Conservation (phyloP, 768 basidiomycete species). For the Suillus americanus region DNA sequence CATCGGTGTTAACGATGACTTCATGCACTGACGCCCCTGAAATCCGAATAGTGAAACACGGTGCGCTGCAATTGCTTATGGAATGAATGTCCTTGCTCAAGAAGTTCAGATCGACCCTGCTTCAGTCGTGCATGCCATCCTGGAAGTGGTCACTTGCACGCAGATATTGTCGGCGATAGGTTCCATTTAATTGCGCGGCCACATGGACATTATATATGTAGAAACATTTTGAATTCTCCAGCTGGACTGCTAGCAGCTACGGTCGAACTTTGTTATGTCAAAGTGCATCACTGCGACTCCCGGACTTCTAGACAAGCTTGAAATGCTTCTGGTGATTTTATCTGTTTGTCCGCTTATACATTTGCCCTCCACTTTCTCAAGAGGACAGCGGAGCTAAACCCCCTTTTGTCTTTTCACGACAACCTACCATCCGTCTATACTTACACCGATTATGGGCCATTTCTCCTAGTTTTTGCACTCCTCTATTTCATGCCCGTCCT, state of each 20-base stretch:
- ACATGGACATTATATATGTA: no score
- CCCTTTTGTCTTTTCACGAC: background rate
- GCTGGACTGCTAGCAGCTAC: no score
- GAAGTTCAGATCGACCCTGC: conserved; percentile 39
- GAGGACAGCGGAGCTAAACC: background rate
- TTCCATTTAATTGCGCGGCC: no score
- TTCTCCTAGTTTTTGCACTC: no score
- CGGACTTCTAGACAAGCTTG: background rate
- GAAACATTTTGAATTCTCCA: no score
- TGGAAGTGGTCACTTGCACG: background rate
- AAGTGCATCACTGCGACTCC: background rate
- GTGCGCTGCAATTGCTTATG: conserved; percentile 9
- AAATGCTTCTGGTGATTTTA: background rate
- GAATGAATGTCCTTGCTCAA: no score
- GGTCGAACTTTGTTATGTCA: background rate
- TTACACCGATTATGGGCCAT: no score
- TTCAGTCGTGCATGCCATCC: conserved; percentile 41
- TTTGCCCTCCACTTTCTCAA: background rate
- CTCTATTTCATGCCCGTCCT: no score
- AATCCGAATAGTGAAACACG: conserved; percentile 59
- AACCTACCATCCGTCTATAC: background rate
- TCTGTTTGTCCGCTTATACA: background rate
- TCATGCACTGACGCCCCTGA: conserved; percentile 56
- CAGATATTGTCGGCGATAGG: background rate
- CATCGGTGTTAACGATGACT: conserved; percentile 48